A percentile compares a stretch with the other conserved stretches of the same genome.
These are phyloP conservation scores for Botrytis deweyae DNA, from an alignment of 2,329 filamentous ascomycete species.

Conservation along the genomic window DNA sequence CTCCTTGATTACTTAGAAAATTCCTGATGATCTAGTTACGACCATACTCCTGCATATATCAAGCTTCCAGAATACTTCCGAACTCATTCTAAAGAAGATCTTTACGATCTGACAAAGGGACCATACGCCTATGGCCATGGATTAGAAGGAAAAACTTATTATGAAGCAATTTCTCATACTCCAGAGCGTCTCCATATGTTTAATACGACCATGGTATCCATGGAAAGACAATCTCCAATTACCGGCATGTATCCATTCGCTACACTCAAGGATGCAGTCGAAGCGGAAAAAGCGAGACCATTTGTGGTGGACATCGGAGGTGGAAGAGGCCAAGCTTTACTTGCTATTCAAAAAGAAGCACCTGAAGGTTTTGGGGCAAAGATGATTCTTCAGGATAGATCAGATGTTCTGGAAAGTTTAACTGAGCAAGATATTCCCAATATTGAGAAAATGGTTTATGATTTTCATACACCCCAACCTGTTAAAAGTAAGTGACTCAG, in stretches of 20 bases:
- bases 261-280: not conserved
- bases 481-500: slow-evolving; percentile 28
- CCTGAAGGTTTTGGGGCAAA: slow-evolving; percentile 26
- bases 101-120: not conserved
- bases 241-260: slow-evolving; percentile 24
- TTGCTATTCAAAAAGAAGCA: slow-evolving; percentile 36
- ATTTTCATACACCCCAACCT: slow-evolving; percentile 37
- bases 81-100: not conserved
- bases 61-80: not conserved
- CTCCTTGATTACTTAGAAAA: not conserved
- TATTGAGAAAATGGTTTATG: slow-evolving; percentile 36
- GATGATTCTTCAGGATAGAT: slow-evolving; percentile 36
- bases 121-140: not conserved
- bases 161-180: slow-evolving; percentile 25
- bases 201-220: not conserved
- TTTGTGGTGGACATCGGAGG: slow-evolving; percentile 33
- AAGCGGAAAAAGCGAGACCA: slow-evolving; percentile 26
- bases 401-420: slow-evolving; percentile 32
- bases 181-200: not conserved
- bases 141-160: slow-evolving; percentile 30
- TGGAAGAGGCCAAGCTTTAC: slow-evolving; percentile 27
- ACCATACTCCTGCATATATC: not conserved
- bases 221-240: slow-evolving; percentile 22
- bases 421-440: slow-evolving; percentile 30
- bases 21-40: not conserved